These are phyloP conservation scores for Mucor piriformis DNA, from an alignment of 371 early-diverging fungal genomes.

Conservation along the genomic window DNA sequence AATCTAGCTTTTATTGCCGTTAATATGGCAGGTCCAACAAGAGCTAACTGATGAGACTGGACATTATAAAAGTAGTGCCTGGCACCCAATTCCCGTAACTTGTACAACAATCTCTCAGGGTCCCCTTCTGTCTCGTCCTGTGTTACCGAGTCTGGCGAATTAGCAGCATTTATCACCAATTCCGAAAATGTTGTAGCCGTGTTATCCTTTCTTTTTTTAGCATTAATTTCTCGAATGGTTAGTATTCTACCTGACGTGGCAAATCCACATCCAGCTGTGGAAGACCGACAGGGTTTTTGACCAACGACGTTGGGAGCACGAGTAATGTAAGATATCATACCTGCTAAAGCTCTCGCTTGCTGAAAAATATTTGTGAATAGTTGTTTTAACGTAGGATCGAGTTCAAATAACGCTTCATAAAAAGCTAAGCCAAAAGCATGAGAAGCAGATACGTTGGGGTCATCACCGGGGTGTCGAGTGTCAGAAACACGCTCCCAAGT, in stretches of 20 bases:
- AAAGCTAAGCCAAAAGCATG: conserved; percentile 39
- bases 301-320: conserved; percentile 16
- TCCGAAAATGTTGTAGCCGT: conserved; percentile 1
- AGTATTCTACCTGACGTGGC: not conserved
- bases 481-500: conserved; percentile 35
- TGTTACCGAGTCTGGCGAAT: not conserved
- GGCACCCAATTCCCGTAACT: conserved; percentile 21
- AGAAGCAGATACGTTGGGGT: conserved; percentile 5
- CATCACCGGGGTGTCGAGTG: conserved; percentile 8
- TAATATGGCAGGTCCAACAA: conserved; percentile 12
- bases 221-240: conserved; percentile 22
- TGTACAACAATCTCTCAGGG: not conserved
- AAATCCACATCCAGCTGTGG: not conserved
- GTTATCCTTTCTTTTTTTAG: conserved; percentile 8
- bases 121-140: not conserved
- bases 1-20: conserved; percentile 15
- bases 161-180: not conserved
- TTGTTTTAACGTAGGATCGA: conserved; percentile 20
- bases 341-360: conserved; percentile 38
- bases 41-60: conserved; percentile 5
- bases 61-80: conserved; percentile 24
- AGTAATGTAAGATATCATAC: conserved; percentile 32
- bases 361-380: conserved; percentile 33
- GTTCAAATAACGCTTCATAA: conserved; percentile 32
- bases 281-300: not conserved